Evolutionary conservation across 208 protist species (phyloP).

Genomic region (Crithidia acanthocephali): DNA sequence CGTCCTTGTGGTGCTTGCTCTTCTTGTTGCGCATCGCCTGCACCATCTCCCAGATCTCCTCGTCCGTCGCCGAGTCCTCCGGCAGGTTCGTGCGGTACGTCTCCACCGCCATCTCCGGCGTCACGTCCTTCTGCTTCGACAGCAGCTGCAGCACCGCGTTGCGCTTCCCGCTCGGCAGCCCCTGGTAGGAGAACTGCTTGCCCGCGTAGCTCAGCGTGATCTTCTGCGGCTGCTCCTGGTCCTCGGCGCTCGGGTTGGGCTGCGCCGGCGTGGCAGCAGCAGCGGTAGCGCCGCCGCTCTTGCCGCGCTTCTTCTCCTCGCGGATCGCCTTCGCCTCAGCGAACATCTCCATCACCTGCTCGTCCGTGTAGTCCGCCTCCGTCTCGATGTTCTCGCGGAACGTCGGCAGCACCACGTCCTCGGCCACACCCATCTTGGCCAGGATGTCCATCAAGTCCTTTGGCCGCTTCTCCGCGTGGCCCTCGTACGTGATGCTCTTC

Average conservation of each 20-base stretch:
- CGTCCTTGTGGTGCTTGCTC: constrained; percentile 30
- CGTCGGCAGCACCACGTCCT: constrained; percentile 47
- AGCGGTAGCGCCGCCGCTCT: neutral
- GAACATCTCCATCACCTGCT: constrained; percentile 58
- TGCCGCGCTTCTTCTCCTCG: constrained; percentile 51
- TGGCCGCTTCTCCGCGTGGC: constrained; percentile 54
- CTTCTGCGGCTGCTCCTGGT: constrained; percentile 60
- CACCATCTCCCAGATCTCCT: constrained; percentile 67
- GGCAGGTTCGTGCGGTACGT: constrained; percentile 78
- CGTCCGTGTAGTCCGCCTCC: constrained; percentile 45
- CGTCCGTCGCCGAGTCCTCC: constrained; percentile 40
- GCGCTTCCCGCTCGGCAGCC: constrained; percentile 65
- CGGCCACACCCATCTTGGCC: constrained; percentile 62
- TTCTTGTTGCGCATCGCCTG: constrained; percentile 35
- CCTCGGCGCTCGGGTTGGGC: constrained; percentile 16
- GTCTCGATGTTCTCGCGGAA: constrained; percentile 82
- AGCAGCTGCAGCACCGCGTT: constrained; percentile 78
- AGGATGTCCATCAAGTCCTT: constrained; percentile 86
- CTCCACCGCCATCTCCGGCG: constrained; percentile 51
- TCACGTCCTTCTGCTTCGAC: constrained; percentile 63
- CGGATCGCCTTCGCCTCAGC: constrained; percentile 42
- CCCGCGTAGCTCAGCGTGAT: constrained; percentile 69
- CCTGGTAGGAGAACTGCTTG: constrained; percentile 77
- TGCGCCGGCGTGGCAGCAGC: neutral
- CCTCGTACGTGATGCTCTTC: constrained; percentile 75